Evolutionary conservation across 129 eudicot species (phyloP).

Genomic region (Oenanthe sinensis): DNA sequence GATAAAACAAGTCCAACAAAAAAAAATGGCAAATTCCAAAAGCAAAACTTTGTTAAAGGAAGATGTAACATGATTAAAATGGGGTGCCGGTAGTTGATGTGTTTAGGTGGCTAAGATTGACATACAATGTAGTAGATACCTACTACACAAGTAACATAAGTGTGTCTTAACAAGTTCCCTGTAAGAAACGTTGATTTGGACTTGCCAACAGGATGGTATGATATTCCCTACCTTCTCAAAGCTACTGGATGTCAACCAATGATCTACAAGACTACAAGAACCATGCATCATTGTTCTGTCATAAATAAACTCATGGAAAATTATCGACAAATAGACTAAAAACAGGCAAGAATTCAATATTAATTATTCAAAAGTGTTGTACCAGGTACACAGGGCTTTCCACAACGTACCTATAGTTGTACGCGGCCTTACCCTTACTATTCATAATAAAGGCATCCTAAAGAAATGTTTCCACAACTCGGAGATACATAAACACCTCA

Average conservation of each 20-base stretch:
- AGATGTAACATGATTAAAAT: too few species aligned
- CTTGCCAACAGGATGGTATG: not conserved
- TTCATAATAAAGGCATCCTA: not conserved
- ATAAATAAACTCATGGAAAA: not conserved
- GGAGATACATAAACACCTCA: not conserved
- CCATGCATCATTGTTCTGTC: not conserved
- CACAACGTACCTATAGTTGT: not conserved
- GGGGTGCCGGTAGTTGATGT: too few species aligned
- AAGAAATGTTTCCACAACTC: not conserved
- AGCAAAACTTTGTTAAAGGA: too few species aligned
- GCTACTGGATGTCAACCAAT: not conserved
- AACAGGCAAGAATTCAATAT: not conserved
- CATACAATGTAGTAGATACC: not conserved
- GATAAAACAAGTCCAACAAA: too few species aligned
- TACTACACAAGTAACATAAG: not conserved
- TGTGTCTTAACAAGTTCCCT: not conserved
- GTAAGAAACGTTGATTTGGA: not conserved
- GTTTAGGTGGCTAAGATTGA: too few species aligned
- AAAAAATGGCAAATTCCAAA: too few species aligned
- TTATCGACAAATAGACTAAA: not conserved
- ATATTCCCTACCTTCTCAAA: not conserved
- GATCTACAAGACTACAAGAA: not conserved
- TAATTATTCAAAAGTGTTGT: not conserved
- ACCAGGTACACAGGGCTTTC: not conserved
- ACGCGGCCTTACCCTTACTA: too few species aligned